phyloP scores from a whole-genome alignment of 352 stramenopile species.

The Phytophthora tubulina region DNA sequence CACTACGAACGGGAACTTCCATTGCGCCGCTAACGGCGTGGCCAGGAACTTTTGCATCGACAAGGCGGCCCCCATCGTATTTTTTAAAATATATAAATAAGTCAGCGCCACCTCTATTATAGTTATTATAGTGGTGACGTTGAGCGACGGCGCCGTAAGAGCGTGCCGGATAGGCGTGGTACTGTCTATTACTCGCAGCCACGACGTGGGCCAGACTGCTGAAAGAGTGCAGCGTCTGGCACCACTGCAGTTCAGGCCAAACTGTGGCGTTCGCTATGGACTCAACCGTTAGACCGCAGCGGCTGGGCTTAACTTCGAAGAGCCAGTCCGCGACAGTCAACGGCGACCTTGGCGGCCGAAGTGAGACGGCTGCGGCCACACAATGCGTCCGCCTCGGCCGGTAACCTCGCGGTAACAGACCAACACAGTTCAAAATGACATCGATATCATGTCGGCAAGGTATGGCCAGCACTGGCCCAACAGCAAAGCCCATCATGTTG shows the following conservation, averaged over 20 bases:
- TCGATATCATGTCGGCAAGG: slow-evolving; percentile 10
- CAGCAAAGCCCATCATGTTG: slow-evolving; percentile 11
- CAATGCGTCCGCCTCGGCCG: no score
- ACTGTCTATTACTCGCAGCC: slow-evolving; percentile 20
- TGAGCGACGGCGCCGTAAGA: slow-evolving; percentile 4
- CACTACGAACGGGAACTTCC: slow-evolving; percentile 56
- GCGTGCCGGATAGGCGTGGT: slow-evolving; percentile 6
- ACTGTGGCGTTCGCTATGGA: not conserved
- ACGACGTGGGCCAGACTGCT: slow-evolving; percentile 18
- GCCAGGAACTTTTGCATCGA: slow-evolving; percentile 50
- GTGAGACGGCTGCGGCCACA: not conserved
- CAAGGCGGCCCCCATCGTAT: slow-evolving; percentile 29
- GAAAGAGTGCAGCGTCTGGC: slow-evolving; percentile 19
- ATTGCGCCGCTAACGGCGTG: slow-evolving; percentile 46
- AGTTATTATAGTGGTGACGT: not conserved
- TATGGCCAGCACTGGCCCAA: not conserved
- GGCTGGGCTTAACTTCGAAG: not conserved
- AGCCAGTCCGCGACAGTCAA: slow-evolving; percentile 13
- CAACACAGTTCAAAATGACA: not conserved
- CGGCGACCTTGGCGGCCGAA: slow-evolving; percentile 1
- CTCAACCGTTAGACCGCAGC: not conserved
- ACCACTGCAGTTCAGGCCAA: not conserved
- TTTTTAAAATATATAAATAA: no score
- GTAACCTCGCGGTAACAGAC: not conserved
- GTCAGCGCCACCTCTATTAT: no score